Base-by-base conservation (phyloP, 257 asterid genomes). In the Solanum bulbocastanum region DNA sequence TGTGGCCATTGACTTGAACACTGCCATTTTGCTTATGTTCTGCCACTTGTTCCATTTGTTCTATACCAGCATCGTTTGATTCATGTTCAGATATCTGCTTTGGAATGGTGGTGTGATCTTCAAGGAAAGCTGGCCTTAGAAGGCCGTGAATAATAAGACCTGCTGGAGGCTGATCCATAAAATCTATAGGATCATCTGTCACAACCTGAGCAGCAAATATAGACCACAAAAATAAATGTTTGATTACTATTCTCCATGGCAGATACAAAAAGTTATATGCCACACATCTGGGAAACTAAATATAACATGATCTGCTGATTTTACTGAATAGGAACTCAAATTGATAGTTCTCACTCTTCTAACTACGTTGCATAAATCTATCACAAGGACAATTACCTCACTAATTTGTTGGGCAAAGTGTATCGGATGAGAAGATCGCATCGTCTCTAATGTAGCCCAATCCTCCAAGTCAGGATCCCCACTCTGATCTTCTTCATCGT, bases 341-440 rank as follows among this genome's bases (percentile, higher is more conserved):
- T 30, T 27, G 68, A 81, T 81, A 46, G 85, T 46, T 81, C 39
- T 81, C 85, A 46, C 68, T 44, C 40, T 46, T 81, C 12, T 81
- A 44, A 44, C 42, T 30, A 46, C 20, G 10, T 16, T 46, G 42
- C 40, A 44, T 27, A 46, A 79, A 46, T 30, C 56, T 81, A 81
- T 46, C 68, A 81, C 11, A 25, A 78, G 84, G 68, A 81, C 85
- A 81, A 44, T 46, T 81, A 97, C 99, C 92, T 97, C 99, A 27
- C 98, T 86, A 68, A 97, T 87, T 90, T 91, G 95, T 89, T 92
- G 93, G 92, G 99, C 98, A 76, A 97, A 97, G 90, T 94, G 89
- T 93, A 97, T 96, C 33, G 99, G 99, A 93, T 97, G 99, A 90
- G 98, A 94, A 90, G 98, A 91, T 74, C 95, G 94, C 99, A 95